Evolutionary conservation across 108 stramenopile species (phyloP), one percentile per base, ranked within the genome.

Genomic region (Nannochloropsis salina): DNA sequence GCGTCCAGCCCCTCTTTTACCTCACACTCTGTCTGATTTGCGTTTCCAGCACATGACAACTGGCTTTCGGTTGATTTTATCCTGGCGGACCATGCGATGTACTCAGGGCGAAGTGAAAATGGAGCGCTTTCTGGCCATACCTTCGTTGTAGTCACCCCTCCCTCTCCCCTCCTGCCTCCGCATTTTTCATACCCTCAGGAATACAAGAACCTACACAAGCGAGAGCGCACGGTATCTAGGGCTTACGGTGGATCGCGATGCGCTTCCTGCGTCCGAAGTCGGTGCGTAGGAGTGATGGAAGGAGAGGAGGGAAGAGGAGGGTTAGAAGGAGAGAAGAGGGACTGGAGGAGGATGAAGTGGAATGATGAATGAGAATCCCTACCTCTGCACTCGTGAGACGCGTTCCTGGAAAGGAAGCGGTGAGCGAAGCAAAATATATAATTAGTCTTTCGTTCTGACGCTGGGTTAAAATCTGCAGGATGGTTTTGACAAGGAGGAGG

Each of bases 181-280:
- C 43, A 83, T 3, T 90, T 86, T 86, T 92, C 85, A 90, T 90
- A 88, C 89, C 82, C 87, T 11, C 89, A 88, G 88, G 86, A 89
- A 74, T 85, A 86, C 91, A 85, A 89, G 84, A 91, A 91, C 85
- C 47, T 94, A 42, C 95, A 96, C 91, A 96, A 97, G 95, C 90
- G 97, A 88, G 95, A 99, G 90, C 95, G 95, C 84, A 99, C 98
- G 83, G 99, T 99, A 11, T 93, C 94, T 22, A 95, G 99, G 86
- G 95, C 96, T 44, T 99, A 99, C 89, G 99, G 99, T 51, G 99
- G 99, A 43, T 90, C 93, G 80, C 88, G 86, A 83, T 97, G 96
- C 92, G 95, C 92, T 80, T 83, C 81, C 44, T 98, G 97, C 91
- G 96, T 99, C 79, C 94, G 94, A 86, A 86, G 93, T 84, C 84